Evolutionary conservation across 257 asterid genomes (phyloP).

Genomic region (Thymus mandschuricus): DNA sequence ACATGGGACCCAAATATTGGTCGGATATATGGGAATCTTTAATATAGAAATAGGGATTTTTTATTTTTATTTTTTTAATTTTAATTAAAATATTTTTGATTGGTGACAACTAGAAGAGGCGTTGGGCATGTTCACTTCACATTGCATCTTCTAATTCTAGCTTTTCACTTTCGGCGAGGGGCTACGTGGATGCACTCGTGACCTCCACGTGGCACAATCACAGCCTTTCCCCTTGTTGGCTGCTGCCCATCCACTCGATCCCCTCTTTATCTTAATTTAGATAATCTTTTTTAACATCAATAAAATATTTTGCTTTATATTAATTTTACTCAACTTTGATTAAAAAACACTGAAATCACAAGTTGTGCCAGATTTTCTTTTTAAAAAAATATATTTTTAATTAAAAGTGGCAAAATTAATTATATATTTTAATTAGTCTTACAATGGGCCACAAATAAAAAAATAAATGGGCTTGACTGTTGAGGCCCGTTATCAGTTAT

Average conservation of each 20-base stretch:
- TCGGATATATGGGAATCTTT: slow-evolving; percentile 15
- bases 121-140: slow-evolving; percentile 34
- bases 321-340: no score
- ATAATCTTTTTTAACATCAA: no score
- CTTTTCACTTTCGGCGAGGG: slow-evolving; percentile 44
- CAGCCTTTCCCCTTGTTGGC: slow-evolving; percentile 18
- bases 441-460: no score
- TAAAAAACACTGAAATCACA: no score
- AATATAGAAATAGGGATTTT: neutral
- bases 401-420: no score
- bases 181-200: slow-evolving; percentile 35
- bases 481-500: no score
- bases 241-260: slow-evolving; percentile 33
- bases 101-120: slow-evolving; percentile 29
- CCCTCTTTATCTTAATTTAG: neutral
- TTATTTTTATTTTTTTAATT: neutral
- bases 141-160: slow-evolving; percentile 10
- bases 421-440: no score
- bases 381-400: no score
- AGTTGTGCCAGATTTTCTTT: no score
- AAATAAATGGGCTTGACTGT: no score
- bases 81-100: slow-evolving; percentile 25
- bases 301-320: no score
- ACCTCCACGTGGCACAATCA: slow-evolving; percentile 39
- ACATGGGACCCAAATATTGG: slow-evolving; percentile 15